These are phyloP conservation scores for Rosa persica DNA, from an alignment of 306 rosid genomes.

Conservation along the genomic window DNA sequence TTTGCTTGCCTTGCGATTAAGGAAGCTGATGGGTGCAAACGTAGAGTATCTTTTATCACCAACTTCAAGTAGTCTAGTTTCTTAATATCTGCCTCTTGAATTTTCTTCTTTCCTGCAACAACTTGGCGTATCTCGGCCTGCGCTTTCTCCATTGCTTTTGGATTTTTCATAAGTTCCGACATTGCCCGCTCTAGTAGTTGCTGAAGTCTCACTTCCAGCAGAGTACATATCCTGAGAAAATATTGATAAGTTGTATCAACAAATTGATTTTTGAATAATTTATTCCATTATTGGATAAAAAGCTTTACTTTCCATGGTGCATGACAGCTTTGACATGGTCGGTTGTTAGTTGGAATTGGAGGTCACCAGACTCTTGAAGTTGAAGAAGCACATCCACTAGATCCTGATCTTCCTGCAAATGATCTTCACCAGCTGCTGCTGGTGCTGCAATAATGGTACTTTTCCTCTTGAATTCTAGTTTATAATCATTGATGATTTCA, in stretches of 20 bases:
- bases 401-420: too few species aligned
- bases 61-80: background rate
- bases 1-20: background rate
- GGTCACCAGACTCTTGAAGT: too few species aligned
- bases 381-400: too few species aligned
- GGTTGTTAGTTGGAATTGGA: too few species aligned
- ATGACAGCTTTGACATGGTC: too few species aligned
- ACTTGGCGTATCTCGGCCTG: background rate
- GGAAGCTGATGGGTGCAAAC: background rate
- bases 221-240: background rate
- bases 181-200: background rate
- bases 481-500: too few species aligned
- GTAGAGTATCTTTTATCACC: background rate
- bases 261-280: too few species aligned
- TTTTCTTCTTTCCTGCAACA: background rate
- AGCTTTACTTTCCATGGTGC: too few species aligned
- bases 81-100: background rate
- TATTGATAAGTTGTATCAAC: background rate
- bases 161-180: slow-evolving; percentile 14
- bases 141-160: background rate
- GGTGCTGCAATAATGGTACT: too few species aligned
- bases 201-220: background rate
- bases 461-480: too few species aligned
- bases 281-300: too few species aligned
- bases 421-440: too few species aligned